phyloP scores from a whole-genome alignment of 129 eudicot species.

The Dittrichia graveolens region DNA sequence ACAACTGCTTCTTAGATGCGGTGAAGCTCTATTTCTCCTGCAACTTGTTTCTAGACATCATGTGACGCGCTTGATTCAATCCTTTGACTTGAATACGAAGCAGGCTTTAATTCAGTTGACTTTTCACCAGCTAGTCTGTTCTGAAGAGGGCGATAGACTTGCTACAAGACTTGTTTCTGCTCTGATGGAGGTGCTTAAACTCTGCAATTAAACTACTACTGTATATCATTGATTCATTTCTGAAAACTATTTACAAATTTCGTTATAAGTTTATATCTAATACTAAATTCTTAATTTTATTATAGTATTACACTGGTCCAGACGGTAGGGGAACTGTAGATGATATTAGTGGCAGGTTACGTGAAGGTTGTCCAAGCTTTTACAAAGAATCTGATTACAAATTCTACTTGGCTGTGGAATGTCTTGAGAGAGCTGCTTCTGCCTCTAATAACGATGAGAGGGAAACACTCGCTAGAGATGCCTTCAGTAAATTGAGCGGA shows the following conservation, averaged over 20 bases:
- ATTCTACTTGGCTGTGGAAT: slow-evolving; percentile 92
- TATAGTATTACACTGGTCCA: slow-evolving; percentile 94
- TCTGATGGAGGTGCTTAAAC: slow-evolving; percentile 78
- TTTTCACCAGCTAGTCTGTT: slow-evolving; percentile 87
- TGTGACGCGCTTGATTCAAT: slow-evolving; percentile 71
- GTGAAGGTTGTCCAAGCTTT: slow-evolving; percentile 97
- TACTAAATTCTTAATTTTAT: slow-evolving; percentile 28
- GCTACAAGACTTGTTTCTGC: slow-evolving; percentile 91
- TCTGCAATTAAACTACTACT: background rate
- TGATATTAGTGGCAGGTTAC: slow-evolving; percentile 83
- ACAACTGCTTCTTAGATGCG: slow-evolving; percentile 89
- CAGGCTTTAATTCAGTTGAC: slow-evolving; percentile 70
- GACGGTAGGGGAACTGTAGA: slow-evolving; percentile 99
- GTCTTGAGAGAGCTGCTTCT: slow-evolving; percentile 94
- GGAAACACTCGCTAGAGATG: slow-evolving; percentile 86
- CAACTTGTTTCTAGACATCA: slow-evolving; percentile 94
- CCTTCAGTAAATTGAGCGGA: slow-evolving; percentile 76
- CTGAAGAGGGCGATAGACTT: slow-evolving; percentile 88
- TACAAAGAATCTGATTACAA: slow-evolving; percentile 95
- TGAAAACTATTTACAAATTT: background rate
- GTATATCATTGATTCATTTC: background rate
- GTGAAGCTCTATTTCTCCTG: slow-evolving; percentile 85
- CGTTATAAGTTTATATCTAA: slow-evolving; percentile 26
- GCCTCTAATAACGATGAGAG: slow-evolving; percentile 68
- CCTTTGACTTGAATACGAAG: slow-evolving; percentile 56